phyloP scores from a whole-genome alignment of 2,329 filamentous ascomycete species.

The Aspergillus sp. region DNA sequence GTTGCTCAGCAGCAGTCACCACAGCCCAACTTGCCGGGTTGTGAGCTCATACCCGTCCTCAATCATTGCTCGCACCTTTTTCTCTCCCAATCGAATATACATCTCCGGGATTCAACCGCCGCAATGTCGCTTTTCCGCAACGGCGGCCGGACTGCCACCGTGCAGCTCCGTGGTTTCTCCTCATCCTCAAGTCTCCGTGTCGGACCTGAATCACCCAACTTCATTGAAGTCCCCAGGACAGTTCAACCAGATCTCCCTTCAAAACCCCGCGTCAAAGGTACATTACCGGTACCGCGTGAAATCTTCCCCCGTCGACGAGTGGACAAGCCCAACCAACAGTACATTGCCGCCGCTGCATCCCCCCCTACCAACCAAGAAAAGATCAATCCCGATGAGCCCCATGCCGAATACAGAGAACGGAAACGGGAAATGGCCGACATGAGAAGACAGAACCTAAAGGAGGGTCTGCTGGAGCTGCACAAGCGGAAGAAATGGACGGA shows the following conservation, averaged over 20 bases:
- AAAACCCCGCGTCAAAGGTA: slow-evolving; percentile 64
- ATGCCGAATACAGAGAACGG: slow-evolving; percentile 59
- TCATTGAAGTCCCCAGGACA: slow-evolving; percentile 76
- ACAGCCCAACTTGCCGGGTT: slow-evolving; percentile 14
- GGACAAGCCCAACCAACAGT: slow-evolving; percentile 62
- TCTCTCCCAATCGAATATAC: too few species aligned
- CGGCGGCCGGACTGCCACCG: slow-evolving; percentile 32
- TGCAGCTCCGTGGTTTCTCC: slow-evolving; percentile 42
- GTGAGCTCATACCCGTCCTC: neutral
- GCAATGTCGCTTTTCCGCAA: slow-evolving; percentile 40
- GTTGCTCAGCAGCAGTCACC: slow-evolving; percentile 13
- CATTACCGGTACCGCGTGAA: slow-evolving; percentile 77
- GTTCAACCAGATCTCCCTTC: slow-evolving; percentile 65
- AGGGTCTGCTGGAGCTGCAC: slow-evolving; percentile 70
- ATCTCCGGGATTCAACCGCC: neutral
- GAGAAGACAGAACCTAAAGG: slow-evolving; percentile 69
- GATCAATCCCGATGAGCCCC: slow-evolving; percentile 36
- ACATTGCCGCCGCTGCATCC: slow-evolving; percentile 61
- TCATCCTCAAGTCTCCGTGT: slow-evolving; percentile 37
- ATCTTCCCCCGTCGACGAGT: slow-evolving; percentile 66
- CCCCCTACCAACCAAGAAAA: slow-evolving; percentile 44
- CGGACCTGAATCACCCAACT: slow-evolving; percentile 79
- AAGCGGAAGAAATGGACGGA: slow-evolving; percentile 57
- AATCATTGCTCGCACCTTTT: neutral
- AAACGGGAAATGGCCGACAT: slow-evolving; percentile 70